Conservation (phyloP, 2,329 filamentous ascomycete genomes). For the Eutypella sp. region DNA sequence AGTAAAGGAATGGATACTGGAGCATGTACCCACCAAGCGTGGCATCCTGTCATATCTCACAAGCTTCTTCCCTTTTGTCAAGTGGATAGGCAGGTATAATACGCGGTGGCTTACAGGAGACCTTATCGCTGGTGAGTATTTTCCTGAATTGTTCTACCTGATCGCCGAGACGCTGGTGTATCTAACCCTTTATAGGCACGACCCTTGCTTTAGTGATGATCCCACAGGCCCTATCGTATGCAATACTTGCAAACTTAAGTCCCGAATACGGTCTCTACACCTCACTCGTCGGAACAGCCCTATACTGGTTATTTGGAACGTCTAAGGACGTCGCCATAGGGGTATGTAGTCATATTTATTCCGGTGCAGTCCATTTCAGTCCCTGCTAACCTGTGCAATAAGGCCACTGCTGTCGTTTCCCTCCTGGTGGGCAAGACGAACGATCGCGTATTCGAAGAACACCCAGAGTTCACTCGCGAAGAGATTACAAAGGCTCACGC, state of each 20-base stretch:
- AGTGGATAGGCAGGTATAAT: constrained; percentile 70
- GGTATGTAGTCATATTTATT: constrained; percentile 23
- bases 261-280: constrained; percentile 74
- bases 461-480: constrained; percentile 30
- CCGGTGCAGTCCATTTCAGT: fast-evolving
- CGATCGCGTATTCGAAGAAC: constrained; percentile 29
- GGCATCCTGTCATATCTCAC: constrained; percentile 47
- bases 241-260: constrained; percentile 61
- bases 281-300: constrained; percentile 72
- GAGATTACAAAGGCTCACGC: constrained; percentile 40
- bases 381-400: constrained; percentile 4
- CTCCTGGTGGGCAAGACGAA: constrained; percentile 45
- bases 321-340: constrained; percentile 84
- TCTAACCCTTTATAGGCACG: constrained; percentile 31
- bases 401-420: constrained; percentile 44
- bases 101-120: constrained; percentile 68
- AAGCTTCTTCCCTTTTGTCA: constrained; percentile 57
- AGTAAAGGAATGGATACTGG: constrained; percentile 54
- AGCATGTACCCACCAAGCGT: constrained; percentile 44
- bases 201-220: constrained; percentile 73
- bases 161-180: not conserved
- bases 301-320: constrained; percentile 81
- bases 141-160: constrained; percentile 3
- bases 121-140: constrained; percentile 59
- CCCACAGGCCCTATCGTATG: constrained; percentile 78